These are phyloP conservation scores for Colletotrichum tropicicola DNA, from an alignment of 2,329 filamentous ascomycete species.

Conservation along the genomic window DNA sequence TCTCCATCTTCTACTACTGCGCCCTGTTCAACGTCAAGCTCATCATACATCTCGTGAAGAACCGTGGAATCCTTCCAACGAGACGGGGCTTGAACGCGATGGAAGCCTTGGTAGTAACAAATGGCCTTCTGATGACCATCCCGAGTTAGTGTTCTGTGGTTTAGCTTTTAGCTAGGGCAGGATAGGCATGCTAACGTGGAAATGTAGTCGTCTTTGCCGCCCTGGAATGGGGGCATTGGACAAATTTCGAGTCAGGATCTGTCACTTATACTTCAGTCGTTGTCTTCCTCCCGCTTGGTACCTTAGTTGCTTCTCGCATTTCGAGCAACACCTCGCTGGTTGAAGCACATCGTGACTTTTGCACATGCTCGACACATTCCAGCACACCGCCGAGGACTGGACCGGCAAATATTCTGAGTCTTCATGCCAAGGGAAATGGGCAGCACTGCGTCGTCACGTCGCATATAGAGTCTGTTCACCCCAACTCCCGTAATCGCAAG, in stretches of 20 bases:
- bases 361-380: constrained; percentile 32
- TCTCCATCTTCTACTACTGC: constrained; percentile 62
- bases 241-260: constrained; percentile 59
- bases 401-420: no score
- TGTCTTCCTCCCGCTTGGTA: constrained; percentile 61
- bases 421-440: constrained; percentile 26
- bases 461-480: constrained; percentile 34
- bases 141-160: constrained; percentile 51
- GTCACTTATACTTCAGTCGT: constrained; percentile 59
- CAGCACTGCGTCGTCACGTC: constrained; percentile 36
- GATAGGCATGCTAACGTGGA: background rate
- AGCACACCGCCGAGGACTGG: no score
- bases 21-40: constrained; percentile 63
- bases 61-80: constrained; percentile 55
- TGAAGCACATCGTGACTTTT: constrained; percentile 20
- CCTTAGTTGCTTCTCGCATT: constrained; percentile 59
- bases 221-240: constrained; percentile 52
- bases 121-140: constrained; percentile 64
- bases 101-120: constrained; percentile 64
- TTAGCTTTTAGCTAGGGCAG: background rate
- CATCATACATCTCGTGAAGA: constrained; percentile 55
- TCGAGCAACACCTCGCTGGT: constrained; percentile 35
- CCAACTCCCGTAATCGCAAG: background rate
- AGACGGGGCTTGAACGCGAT: constrained; percentile 55
- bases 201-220: constrained; percentile 58